Evolutionary conservation across 768 basidiomycete species (phyloP).

Genomic region (Gymnopilus dilepis): DNA sequence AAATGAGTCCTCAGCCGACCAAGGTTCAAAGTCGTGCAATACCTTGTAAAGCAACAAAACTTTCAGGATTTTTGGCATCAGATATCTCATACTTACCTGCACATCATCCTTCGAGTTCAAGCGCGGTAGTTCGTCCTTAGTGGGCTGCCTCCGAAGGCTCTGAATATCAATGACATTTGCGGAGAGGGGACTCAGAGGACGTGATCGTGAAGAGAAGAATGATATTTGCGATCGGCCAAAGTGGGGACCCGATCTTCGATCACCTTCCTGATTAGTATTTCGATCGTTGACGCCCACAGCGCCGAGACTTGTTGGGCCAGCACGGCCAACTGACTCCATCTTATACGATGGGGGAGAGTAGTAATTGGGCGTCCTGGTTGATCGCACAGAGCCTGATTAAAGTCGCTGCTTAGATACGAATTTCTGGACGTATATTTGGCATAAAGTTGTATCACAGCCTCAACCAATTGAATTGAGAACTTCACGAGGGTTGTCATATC

Average conservation of each 20-base stretch:
- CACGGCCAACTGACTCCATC: neutral
- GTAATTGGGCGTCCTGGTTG: too few relatives aligned
- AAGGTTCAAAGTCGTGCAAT: conserved; percentile 12
- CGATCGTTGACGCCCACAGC: neutral
- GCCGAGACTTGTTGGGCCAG: neutral
- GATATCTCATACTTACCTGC: neutral
- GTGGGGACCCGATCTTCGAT: neutral
- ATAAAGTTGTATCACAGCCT: too few relatives aligned
- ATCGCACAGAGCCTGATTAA: too few relatives aligned
- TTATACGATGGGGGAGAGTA: too few relatives aligned
- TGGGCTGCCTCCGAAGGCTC: neutral
- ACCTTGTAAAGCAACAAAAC: too few relatives aligned
- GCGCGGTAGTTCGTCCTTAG: neutral
- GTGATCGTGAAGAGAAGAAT: neutral
- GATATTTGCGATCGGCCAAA: neutral
- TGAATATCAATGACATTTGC: neutral
- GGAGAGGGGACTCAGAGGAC: neutral
- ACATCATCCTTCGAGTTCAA: neutral
- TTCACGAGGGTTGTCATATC: too few relatives aligned
- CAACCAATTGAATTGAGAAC: too few relatives aligned
- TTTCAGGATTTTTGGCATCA: too few relatives aligned
- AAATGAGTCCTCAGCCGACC: conserved; percentile 6
- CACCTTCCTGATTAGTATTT: neutral
- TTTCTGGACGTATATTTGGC: too few relatives aligned
- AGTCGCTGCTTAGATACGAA: too few relatives aligned